Conservation (phyloP, 2,329 filamentous ascomycete genomes). For the Colletotrichum endophyticum region DNA sequence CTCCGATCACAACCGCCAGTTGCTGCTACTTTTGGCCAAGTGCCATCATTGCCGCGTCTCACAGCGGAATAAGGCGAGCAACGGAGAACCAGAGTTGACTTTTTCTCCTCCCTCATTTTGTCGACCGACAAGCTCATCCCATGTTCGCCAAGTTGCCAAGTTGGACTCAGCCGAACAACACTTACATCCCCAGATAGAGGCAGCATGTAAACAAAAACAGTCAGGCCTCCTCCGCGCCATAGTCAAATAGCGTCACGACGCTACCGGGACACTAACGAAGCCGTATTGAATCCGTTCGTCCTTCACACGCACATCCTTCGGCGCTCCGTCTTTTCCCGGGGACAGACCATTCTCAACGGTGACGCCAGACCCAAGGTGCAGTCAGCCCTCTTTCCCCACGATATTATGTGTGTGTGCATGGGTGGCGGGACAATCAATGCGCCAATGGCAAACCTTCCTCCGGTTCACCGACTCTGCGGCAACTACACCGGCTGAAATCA, state of each 20-base stretch:
- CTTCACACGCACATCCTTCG: not conserved
- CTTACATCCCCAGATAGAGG: not conserved
- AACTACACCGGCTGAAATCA: not conserved
- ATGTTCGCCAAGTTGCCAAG: not conserved
- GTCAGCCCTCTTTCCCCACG: not conserved
- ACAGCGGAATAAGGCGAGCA: not conserved
- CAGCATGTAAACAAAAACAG: not conserved
- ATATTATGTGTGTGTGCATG: not conserved
- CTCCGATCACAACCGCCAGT: not conserved
- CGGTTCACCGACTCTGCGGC: not conserved
- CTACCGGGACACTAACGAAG: not conserved
- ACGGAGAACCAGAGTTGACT: not conserved
- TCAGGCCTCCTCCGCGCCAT: not conserved
- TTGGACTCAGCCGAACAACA: not conserved
- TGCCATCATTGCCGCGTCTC: slow-evolving; percentile 1
- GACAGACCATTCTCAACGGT: not conserved
- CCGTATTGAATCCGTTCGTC: not conserved
- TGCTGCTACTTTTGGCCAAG: not conserved
- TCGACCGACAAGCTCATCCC: not conserved
- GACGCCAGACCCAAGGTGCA: not conserved
- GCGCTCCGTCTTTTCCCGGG: not conserved
- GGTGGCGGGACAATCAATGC: not conserved
- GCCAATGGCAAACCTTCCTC: not conserved
- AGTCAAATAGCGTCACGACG: not conserved
- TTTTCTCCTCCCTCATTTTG: not conserved